These are phyloP conservation scores for Vicia sativa DNA, from an alignment of 306 rosid genomes.

Conservation along the genomic window DNA sequence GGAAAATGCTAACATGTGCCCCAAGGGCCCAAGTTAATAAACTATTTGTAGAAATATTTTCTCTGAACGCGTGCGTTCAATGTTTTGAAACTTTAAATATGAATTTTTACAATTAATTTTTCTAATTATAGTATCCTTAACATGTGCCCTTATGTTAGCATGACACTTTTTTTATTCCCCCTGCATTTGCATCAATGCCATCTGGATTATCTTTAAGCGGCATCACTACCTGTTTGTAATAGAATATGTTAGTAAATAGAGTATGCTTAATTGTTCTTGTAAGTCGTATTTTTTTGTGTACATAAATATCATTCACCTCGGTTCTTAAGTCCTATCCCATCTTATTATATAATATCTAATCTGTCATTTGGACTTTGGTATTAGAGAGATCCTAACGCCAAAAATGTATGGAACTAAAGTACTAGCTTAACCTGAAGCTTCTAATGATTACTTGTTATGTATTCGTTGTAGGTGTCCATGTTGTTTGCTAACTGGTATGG, in stretches of 20 bases:
- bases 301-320: neutral
- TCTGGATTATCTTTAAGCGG: constrained; percentile 1
- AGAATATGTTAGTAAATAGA: neutral
- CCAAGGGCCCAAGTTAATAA: too few relatives aligned
- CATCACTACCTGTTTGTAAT: neutral
- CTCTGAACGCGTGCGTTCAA: too few relatives aligned
- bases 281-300: neutral
- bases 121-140: too few relatives aligned
- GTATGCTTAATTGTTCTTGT: neutral
- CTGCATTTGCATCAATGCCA: neutral
- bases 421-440: neutral
- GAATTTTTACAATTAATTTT: too few relatives aligned
- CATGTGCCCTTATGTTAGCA: too few relatives aligned
- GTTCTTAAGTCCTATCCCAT: neutral
- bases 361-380: neutral
- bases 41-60: too few relatives aligned
- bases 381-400: neutral
- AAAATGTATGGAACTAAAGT: neutral
- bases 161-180: neutral
- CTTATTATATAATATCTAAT: neutral
- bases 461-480: constrained; percentile 62
- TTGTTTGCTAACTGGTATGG: constrained; percentile 86
- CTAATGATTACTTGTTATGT: constrained; percentile 27
- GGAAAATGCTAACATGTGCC: too few relatives aligned
- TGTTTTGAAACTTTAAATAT: too few relatives aligned